Percentiles rank a stretch among this genome's conserved stretches.
Evolutionary conservation across 306 rosid genomes (phyloP).

Genomic region (Prunus salicina): DNA sequence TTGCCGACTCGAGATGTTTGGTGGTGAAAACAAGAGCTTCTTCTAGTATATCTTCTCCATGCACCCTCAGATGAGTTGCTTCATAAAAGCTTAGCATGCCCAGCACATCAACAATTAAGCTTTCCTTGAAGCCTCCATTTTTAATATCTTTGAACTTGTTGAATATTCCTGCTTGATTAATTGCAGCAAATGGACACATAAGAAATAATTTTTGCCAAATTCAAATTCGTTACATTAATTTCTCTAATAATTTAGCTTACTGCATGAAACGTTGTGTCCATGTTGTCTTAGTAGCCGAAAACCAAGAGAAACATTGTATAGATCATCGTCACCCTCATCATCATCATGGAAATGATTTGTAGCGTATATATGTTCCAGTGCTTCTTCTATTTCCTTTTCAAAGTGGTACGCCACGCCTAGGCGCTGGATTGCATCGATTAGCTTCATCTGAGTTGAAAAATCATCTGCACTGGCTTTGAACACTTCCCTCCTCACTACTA

Average conservation of each 20-base stretch:
- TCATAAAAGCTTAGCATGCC: slow-evolving; percentile 26
- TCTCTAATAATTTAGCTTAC: too few species aligned
- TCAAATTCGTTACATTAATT: too few species aligned
- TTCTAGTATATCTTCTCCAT: slow-evolving; percentile 8
- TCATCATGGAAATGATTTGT: neutral
- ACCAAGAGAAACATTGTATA: slow-evolving; percentile 13
- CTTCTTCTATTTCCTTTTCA: too few species aligned
- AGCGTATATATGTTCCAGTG: neutral
- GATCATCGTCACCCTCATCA: slow-evolving; percentile 12
- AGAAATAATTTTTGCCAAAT: too few species aligned
- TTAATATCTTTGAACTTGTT: slow-evolving; percentile 25
- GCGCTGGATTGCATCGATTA: too few species aligned
- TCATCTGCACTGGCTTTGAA: neutral
- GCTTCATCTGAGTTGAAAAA: too few species aligned
- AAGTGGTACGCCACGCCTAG: too few species aligned
- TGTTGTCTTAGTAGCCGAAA: slow-evolving; percentile 25
- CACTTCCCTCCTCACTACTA: slow-evolving; percentile 18
- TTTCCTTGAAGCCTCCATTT: neutral
- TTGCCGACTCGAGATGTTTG: slow-evolving; percentile 13
- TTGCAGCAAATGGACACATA: too few species aligned
- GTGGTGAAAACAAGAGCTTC: slow-evolving; percentile 24
- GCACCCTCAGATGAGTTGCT: neutral
- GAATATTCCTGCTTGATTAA: neutral
- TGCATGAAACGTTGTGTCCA: slow-evolving; percentile 27
- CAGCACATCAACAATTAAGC: neutral